These are phyloP conservation scores for Trichophyton benhamiae DNA, from an alignment of 2,329 filamentous ascomycete genomes.

Conservation along the genomic window DNA sequence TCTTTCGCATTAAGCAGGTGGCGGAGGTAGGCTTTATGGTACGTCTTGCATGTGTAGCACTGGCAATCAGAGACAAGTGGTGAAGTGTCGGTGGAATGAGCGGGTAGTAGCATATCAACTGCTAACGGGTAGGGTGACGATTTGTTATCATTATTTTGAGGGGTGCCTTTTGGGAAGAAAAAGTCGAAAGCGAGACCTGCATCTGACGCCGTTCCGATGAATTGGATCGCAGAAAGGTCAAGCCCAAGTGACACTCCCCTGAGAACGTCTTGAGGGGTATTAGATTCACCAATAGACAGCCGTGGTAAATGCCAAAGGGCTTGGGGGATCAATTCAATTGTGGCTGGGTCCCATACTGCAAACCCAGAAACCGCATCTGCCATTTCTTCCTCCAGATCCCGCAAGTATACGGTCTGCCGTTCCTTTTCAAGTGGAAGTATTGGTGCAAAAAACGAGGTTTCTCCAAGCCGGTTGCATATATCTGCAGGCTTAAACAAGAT, in stretches of 20 bases:
- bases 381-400: slow-evolving; percentile 55
- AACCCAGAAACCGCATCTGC: slow-evolving; percentile 51
- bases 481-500: slow-evolving; percentile 25
- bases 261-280: slow-evolving; percentile 64
- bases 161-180: slow-evolving; percentile 46
- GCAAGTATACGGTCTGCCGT: slow-evolving; percentile 68
- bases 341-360: slow-evolving; percentile 62
- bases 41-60: slow-evolving; percentile 73
- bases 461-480: slow-evolving; percentile 18
- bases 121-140: slow-evolving; percentile 45
- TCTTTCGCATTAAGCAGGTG: slow-evolving; percentile 84
- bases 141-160: slow-evolving; percentile 7
- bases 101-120: slow-evolving; percentile 60
- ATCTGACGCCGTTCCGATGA: slow-evolving; percentile 63
- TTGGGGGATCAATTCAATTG: slow-evolving; percentile 55
- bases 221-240: slow-evolving; percentile 67
- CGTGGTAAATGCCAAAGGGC: slow-evolving; percentile 54
- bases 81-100: slow-evolving; percentile 48
- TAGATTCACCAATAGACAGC: slow-evolving; percentile 58
- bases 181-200: slow-evolving; percentile 76
- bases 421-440: slow-evolving; percentile 63
- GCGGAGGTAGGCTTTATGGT: slow-evolving; percentile 77
- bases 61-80: slow-evolving; percentile 54
- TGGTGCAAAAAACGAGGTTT: slow-evolving; percentile 47
- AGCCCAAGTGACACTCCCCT: slow-evolving; percentile 63